These are phyloP conservation scores for Scleroderma citrinum DNA, from an alignment of 768 basidiomycete species.

Conservation along the genomic window DNA sequence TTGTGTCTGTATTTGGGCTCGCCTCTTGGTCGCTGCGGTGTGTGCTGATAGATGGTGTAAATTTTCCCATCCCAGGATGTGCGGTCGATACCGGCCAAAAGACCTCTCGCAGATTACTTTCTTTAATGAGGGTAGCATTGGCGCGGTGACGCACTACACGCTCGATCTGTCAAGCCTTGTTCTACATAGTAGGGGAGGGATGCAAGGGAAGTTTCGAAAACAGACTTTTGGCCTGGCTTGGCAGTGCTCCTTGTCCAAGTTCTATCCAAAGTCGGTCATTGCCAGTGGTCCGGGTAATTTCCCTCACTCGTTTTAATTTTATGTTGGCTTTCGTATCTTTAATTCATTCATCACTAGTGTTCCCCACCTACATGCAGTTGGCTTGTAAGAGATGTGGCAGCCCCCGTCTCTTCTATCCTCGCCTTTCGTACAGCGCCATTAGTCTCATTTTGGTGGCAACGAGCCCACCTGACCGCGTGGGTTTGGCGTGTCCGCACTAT, in stretches of 20 bases:
- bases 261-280: background rate
- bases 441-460: background rate
- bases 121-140: constrained; percentile 35
- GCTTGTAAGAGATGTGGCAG: constrained; percentile 19
- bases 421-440: background rate
- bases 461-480: background rate
- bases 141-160: background rate
- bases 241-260: background rate
- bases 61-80: constrained; percentile 53
- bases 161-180: too few relatives aligned
- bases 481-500: background rate
- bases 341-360: too few relatives aligned
- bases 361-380: constrained; percentile 15
- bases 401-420: constrained; percentile 11
- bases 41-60: constrained; percentile 3
- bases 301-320: constrained; percentile 1
- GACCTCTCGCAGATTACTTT: constrained; percentile 86
- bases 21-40: background rate
- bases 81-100: constrained; percentile 73
- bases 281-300: background rate
- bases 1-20: background rate
- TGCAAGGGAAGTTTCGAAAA: constrained; percentile 2
- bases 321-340: too few relatives aligned
- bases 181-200: too few relatives aligned
- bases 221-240: constrained; percentile 3